A percentile compares a stretch with the other conserved stretches of the same genome.
Conservation (phyloP, 2,329 filamentous ascomycete genomes). For the Penicillium polonicum region DNA sequence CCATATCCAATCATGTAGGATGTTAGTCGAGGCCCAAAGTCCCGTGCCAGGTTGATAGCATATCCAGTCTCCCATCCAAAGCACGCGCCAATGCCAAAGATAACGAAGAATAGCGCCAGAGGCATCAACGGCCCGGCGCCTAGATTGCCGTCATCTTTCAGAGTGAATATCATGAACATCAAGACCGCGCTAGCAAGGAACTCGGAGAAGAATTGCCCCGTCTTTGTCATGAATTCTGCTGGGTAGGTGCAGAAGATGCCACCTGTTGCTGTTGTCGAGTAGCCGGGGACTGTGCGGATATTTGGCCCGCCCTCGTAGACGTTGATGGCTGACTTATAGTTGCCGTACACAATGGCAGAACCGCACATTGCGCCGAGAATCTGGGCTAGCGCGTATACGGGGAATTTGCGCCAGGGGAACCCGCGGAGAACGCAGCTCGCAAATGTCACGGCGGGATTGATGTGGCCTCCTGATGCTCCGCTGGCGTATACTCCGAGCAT, state of each 20-base stretch:
- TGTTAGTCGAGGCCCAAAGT: constrained; percentile 68
- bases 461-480: constrained; percentile 63
- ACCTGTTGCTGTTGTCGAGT: constrained; percentile 59
- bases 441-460: constrained; percentile 71
- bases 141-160: constrained; percentile 52
- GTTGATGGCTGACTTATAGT: constrained; percentile 65
- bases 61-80: constrained; percentile 77
- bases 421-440: constrained; percentile 67
- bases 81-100: constrained; percentile 70
- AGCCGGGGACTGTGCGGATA: constrained; percentile 61
- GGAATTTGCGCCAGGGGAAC: constrained; percentile 68
- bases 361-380: constrained; percentile 66
- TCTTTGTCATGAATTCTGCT: constrained; percentile 58
- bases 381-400: constrained; percentile 66
- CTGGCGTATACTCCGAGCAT: constrained; percentile 66
- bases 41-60: constrained; percentile 70
- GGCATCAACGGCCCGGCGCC: constrained; percentile 60
- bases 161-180: constrained; percentile 70
- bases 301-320: constrained; percentile 57
- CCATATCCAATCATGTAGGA: constrained; percentile 69
- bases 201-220: constrained; percentile 69
- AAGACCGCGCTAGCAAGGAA: constrained; percentile 66
- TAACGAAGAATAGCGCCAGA: constrained; percentile 66
- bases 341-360: constrained; percentile 60
- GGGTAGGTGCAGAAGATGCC: constrained; percentile 75